Percentiles rank a stretch among this genome's conserved stretches.
These are phyloP conservation scores for Strigomonas culicis DNA, from an alignment of 208 protist species.

Conservation along the genomic window DNA sequence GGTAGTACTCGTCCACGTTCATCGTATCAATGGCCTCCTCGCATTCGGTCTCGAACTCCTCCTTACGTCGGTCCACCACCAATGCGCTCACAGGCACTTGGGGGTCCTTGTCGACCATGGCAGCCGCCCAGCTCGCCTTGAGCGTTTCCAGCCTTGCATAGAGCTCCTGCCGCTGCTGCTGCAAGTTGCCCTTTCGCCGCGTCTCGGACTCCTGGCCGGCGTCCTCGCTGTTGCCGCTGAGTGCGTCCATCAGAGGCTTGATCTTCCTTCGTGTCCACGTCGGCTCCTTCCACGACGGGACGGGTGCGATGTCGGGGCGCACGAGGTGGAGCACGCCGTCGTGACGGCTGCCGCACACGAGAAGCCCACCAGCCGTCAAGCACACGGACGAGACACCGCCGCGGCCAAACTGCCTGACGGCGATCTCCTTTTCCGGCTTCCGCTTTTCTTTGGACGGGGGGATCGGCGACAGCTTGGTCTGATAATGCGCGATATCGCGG, in stretches of 20 bases:
- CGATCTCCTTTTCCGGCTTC: conserved; percentile 33
- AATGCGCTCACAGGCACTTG: conserved; percentile 64
- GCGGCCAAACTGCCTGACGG: conserved; percentile 39
- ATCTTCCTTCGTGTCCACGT: conserved; percentile 21
- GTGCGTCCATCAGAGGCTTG: not conserved
- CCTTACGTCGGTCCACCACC: conserved; percentile 47
- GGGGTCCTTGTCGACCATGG: conserved; percentile 29
- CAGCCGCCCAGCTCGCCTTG: conserved; percentile 41
- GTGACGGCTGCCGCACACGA: conserved; percentile 20
- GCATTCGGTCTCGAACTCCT: conserved; percentile 59
- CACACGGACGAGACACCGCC: conserved; percentile 42
- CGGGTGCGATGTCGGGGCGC: not conserved
- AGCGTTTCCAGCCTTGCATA: conserved; percentile 23
- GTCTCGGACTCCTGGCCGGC: not conserved
- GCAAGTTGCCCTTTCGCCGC: not conserved
- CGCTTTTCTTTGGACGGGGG: conserved; percentile 83
- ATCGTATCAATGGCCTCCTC: conserved; percentile 50
- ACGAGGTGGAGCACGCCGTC: conserved; percentile 19
- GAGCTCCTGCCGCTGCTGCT: not conserved
- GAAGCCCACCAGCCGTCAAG: conserved; percentile 9
- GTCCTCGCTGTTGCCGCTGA: no score
- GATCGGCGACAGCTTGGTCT: conserved; percentile 43
- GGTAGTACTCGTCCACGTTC: conserved; percentile 67
- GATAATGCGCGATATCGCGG: conserved; percentile 68
- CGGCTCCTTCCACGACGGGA: conserved; percentile 37